These are phyloP conservation scores for Croton setiger DNA, from an alignment of 441 rosid species.

Conservation along the genomic window DNA sequence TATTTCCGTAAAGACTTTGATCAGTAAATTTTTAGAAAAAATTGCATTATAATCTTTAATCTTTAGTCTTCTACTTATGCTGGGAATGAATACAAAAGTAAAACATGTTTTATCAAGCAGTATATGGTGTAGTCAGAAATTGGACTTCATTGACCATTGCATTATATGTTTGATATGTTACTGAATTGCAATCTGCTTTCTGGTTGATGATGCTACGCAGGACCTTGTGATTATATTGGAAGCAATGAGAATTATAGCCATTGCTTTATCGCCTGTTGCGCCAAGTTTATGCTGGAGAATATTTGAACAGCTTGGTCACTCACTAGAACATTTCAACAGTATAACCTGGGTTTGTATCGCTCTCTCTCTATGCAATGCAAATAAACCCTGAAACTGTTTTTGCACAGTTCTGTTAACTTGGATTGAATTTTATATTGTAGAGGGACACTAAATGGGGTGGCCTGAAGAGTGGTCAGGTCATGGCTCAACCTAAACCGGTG, in stretches of 20 bases:
- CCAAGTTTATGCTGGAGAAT: conserved; percentile 72
- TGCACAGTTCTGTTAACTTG: not conserved
- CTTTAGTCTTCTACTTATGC: not conserved
- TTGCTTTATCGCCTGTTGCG: conserved; percentile 66
- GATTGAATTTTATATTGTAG: conserved; percentile 32
- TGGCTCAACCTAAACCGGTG: conserved; percentile 81
- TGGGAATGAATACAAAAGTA: not conserved
- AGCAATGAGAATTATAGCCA: conserved; percentile 78
- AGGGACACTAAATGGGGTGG: conserved; percentile 86
- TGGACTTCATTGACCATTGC: not conserved
- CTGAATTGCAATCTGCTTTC: conserved; percentile 1
- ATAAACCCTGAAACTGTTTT: not conserved
- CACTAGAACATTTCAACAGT: conserved; percentile 48
- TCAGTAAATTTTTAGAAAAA: not conserved
- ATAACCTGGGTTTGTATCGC: conserved; percentile 52
- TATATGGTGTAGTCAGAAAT: not conserved
- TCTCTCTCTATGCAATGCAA: not conserved
- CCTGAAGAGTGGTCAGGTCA: conserved; percentile 70
- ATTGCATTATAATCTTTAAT: conserved; percentile 1
- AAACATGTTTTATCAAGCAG: not conserved
- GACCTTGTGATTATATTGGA: conserved; percentile 87
- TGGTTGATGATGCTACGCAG: conserved; percentile 32
- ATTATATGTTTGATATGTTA: not conserved
- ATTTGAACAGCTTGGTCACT: conserved; percentile 80
- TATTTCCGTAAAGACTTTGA: not conserved